Conservation (phyloP, 108 stramenopile genomes). For the Parietichytrium sp. region DNA sequence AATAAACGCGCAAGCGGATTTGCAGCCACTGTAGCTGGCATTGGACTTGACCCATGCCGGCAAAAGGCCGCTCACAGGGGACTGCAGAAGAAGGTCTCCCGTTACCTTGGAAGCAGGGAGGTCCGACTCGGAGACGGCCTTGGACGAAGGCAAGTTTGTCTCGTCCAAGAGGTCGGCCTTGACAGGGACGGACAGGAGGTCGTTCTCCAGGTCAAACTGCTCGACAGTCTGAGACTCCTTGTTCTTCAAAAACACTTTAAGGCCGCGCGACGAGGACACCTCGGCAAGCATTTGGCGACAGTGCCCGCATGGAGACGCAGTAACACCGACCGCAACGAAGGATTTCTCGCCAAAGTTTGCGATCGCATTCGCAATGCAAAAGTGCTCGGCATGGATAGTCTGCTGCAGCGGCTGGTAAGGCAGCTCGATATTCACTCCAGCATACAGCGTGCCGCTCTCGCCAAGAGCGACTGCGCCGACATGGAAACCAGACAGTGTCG, state of each 20-base stretch:
- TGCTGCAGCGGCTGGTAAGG: background rate
- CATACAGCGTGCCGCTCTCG: background rate
- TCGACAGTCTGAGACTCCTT: background rate
- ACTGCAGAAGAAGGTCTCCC: background rate
- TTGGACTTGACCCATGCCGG: background rate
- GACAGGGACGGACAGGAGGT: background rate
- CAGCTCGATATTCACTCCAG: slow-evolving; percentile 19
- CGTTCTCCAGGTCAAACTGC: background rate
- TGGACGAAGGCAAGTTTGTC: too few relatives aligned
- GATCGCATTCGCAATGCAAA: background rate
- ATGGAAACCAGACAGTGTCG: background rate
- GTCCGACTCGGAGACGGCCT: background rate
- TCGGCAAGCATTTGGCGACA: slow-evolving; percentile 34
- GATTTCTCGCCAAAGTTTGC: background rate
- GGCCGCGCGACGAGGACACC: background rate
- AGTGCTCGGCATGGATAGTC: slow-evolving; percentile 10
- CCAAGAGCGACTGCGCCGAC: slow-evolving; percentile 7
- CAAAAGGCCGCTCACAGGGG: background rate
- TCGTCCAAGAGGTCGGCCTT: background rate
- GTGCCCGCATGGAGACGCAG: slow-evolving; percentile 5
- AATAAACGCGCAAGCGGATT: background rate
- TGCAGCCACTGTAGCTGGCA: background rate
- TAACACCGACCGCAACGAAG: background rate
- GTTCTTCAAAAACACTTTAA: background rate
- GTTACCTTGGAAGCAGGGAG: background rate